phyloP scores from a whole-genome alignment of 202 grass and related monocot species.

The Dendrocalamus latiflorus region DNA sequence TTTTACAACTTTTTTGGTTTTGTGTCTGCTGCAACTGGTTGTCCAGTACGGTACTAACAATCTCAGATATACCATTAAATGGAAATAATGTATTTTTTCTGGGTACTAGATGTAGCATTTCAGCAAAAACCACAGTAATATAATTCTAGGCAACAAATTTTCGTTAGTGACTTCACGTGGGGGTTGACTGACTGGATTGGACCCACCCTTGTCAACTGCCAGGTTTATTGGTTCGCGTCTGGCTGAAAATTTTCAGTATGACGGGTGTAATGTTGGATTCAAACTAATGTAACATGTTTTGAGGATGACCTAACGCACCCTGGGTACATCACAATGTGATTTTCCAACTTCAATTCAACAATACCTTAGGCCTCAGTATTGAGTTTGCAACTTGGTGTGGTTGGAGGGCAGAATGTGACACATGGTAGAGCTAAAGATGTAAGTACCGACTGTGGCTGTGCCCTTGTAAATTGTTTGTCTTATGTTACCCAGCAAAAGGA shows the following conservation, averaged over 20 bases:
- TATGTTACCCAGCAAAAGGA: neutral
- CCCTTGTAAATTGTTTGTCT: neutral
- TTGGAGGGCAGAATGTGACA: neutral
- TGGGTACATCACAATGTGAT: neutral
- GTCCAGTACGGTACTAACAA: neutral
- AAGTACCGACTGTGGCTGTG: neutral
- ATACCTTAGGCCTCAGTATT: neutral
- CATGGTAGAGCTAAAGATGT: neutral
- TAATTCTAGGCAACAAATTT: neutral
- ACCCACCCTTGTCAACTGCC: neutral
- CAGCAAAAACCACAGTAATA: neutral
- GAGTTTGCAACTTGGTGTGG: neutral
- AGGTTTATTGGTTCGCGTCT: neutral
- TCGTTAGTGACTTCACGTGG: neutral
- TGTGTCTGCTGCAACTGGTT: neutral
- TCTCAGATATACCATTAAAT: neutral
- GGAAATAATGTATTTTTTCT: neutral
- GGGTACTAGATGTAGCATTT: neutral
- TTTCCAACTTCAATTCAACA: constrained; percentile 25
- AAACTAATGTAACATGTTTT: neutral
- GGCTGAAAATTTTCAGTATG: neutral
- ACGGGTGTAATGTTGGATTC: neutral
- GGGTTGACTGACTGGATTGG: neutral
- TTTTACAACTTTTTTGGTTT: neutral
- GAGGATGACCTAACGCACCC: neutral